These are phyloP conservation scores for Quercus aquifolioides DNA, from an alignment of 306 rosid species.

Conservation along the genomic window DNA sequence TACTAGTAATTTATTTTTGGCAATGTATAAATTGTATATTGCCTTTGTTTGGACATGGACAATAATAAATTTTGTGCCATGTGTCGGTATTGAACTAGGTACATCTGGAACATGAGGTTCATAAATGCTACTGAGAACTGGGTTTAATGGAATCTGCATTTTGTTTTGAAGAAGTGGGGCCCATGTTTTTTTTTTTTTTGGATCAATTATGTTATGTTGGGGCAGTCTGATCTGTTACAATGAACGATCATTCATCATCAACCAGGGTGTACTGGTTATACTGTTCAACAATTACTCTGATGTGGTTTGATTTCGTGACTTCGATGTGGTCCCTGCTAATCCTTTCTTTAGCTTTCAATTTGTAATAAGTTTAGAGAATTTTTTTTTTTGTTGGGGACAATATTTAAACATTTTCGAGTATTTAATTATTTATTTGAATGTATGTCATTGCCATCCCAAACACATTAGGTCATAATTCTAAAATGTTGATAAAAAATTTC, in stretches of 20 bases:
- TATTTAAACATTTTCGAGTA: too few relatives aligned
- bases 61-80: too few relatives aligned
- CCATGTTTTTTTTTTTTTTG: neutral
- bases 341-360: neutral
- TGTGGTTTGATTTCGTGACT: conserved; percentile 4
- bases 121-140: neutral
- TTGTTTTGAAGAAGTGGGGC: neutral
- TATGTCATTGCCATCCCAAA: too few relatives aligned
- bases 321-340: neutral
- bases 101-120: neutral
- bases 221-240: neutral
- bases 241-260: neutral
- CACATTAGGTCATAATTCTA: fast-evolving
- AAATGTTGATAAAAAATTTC: too few relatives aligned
- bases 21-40: too few relatives aligned
- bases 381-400: too few relatives aligned
- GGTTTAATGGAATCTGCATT: conserved; percentile 11
- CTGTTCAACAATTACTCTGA: neutral
- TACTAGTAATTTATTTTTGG: too few relatives aligned
- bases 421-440: fast-evolving
- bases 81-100: neutral
- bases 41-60: too few relatives aligned
- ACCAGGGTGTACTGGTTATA: too few relatives aligned
- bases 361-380: too few relatives aligned
- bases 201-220: too few relatives aligned